A percentile compares a stretch with the other conserved stretches of the same genome.
Conservation (phyloP, 768 basidiomycete genomes). For the Pulveroboletus sp. region DNA sequence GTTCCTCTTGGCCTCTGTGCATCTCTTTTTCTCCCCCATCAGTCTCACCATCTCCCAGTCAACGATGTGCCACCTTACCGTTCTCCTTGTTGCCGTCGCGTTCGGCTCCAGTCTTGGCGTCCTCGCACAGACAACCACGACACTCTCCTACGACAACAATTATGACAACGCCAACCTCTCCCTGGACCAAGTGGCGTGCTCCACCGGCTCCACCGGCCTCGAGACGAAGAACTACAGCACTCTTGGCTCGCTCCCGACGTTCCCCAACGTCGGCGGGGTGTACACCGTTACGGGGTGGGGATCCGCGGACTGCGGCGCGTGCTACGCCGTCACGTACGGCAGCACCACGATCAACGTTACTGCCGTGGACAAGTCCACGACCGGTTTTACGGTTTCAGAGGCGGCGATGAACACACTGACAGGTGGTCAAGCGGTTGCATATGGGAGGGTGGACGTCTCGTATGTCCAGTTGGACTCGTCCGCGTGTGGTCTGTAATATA, state of each 20-base stretch:
- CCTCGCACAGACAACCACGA: slow-evolving; percentile 19
- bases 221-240: slow-evolving; percentile 31
- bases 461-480: neutral
- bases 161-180: slow-evolving; percentile 32
- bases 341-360: slow-evolving; percentile 43
- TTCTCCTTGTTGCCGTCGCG: too few relatives aligned
- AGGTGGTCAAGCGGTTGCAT: neutral
- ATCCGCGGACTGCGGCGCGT: slow-evolving; percentile 28
- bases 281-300: slow-evolving; percentile 20
- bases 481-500: too few relatives aligned
- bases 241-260: slow-evolving; percentile 35
- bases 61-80: too few relatives aligned
- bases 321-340: slow-evolving; percentile 29
- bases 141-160: slow-evolving; percentile 35
- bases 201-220: slow-evolving; percentile 36
- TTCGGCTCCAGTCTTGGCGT: slow-evolving; percentile 14
- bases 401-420: slow-evolving; percentile 29
- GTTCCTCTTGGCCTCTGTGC: too few relatives aligned
- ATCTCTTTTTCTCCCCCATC: too few relatives aligned
- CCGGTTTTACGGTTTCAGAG: slow-evolving; percentile 37
- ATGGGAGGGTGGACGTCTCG: slow-evolving; percentile 21
- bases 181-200: slow-evolving; percentile 35
- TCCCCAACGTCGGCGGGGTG: slow-evolving; percentile 35
- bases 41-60: too few relatives aligned
- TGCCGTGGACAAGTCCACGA: slow-evolving; percentile 49